Evolutionary conservation across 305 asterid species (phyloP).

Genomic region (Fraxinus albicans): DNA sequence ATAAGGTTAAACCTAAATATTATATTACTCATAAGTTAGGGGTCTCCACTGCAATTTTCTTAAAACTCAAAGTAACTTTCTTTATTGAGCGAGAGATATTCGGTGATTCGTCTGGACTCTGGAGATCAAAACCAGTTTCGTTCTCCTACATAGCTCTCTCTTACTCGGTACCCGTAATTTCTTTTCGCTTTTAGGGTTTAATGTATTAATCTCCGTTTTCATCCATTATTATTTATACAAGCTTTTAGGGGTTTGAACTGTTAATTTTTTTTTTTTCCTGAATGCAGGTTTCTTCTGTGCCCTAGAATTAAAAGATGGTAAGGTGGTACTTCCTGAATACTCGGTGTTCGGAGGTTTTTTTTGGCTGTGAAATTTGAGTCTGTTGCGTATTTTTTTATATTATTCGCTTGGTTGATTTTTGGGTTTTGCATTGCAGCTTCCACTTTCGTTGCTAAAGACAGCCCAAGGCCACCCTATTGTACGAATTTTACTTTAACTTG

Average conservation of each 20-base stretch:
- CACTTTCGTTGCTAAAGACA: constrained; percentile 65
- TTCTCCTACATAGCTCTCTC: not conserved
- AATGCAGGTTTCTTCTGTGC: not conserved
- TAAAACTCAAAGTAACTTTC: not conserved
- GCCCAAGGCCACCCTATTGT: constrained; percentile 74
- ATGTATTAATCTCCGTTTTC: not conserved
- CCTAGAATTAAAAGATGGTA: not conserved
- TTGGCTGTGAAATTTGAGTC: not conserved
- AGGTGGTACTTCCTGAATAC: not conserved
- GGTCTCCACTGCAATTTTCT: not conserved
- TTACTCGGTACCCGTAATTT: not conserved
- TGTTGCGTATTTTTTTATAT: not conserved
- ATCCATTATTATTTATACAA: not conserved
- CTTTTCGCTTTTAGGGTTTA: not conserved
- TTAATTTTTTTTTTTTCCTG: not conserved
- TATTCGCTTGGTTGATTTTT: not conserved
- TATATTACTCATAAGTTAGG: not conserved
- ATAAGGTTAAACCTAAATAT: not conserved
- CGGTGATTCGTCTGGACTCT: not conserved
- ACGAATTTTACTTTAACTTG: not conserved
- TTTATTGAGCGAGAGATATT: not conserved
- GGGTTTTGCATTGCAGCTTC: constrained; percentile 39
- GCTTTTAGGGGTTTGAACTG: not conserved
- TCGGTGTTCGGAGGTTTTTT: not conserved
- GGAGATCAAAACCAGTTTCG: not conserved